Base-by-base conservation (phyloP, 495 filamentous ascomycete species). In the Pyrenula massariospora region DNA sequence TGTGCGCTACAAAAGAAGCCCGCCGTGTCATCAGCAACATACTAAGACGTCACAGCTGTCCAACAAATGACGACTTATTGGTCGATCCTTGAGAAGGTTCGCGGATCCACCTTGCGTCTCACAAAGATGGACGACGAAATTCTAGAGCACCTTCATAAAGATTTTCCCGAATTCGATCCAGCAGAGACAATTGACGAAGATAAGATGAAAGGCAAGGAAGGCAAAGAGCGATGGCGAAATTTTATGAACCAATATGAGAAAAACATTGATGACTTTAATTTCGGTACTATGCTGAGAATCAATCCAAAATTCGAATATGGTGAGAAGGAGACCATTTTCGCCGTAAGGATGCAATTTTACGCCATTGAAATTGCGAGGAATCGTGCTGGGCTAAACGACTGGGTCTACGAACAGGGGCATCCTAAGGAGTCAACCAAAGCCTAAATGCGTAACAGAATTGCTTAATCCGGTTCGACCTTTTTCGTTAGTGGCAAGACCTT, bases 61-160 rank as follows among this genome's bases (percentile, higher is more conserved):
- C 87, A 95, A 70, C 93, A 97, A 68, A 86, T 97, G 73, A 81
- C 85, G 67, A 96, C 91, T 51, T 99, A 96, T 77, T 99, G 92
- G 92, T 73, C 83, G 22, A 94, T 99, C 62, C 85, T 99, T 60
- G 86, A 97, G 70, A 88, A 86, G 68, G 80, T 91, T 58, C 86
- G 75, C 60, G 93, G 93, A 59, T 95, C 89, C 3, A 72, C 85
- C 48, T 75, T 97, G 55, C 87, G 89, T 53, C 81, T 99, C 58
- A 99, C 93, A 24, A 90, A 88, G 73, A 81, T 91, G 63, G 93
- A 99, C 70, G 83, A 96, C 66, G 91, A 95, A 19, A 99, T 99
- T 70, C 84, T 85, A 70, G 84, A 86, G 50, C 87, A 95, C 66
- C 88, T 99, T 59, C 84, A 82, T 70, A 70, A 72, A 50, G 87